These are phyloP conservation scores for Huntiella bhutanensis DNA, from an alignment of 2,329 filamentous ascomycete genomes.

Conservation along the genomic window DNA sequence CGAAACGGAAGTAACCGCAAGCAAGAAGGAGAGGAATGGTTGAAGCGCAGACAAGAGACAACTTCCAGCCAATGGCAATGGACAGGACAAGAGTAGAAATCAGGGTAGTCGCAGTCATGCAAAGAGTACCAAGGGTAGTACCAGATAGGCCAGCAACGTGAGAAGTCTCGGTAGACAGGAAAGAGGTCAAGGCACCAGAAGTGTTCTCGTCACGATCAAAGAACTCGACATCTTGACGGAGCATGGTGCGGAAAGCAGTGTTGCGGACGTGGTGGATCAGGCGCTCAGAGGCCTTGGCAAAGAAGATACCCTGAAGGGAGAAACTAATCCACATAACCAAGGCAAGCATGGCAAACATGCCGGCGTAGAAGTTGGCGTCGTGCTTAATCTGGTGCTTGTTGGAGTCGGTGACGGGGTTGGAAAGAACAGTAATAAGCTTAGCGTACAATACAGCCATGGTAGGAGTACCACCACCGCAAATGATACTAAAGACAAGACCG, in stretches of 20 bases:
- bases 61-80: conserved; percentile 69
- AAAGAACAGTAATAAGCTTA: conserved; percentile 62
- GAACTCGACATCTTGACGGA: conserved; percentile 82
- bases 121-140: conserved; percentile 66
- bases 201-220: conserved; percentile 85
- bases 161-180: conserved; percentile 76
- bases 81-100: conserved; percentile 51
- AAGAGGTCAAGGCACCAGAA: conserved; percentile 70
- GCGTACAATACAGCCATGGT: conserved; percentile 62
- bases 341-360: conserved; percentile 77
- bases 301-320: conserved; percentile 47
- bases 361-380: conserved; percentile 67
- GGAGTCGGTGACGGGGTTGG: conserved; percentile 28
- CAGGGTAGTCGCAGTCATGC: conserved; percentile 65
- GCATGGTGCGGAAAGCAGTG: conserved; percentile 64
- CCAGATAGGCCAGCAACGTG: conserved; percentile 78
- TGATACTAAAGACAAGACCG: conserved; percentile 53
- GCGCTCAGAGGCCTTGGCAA: conserved; percentile 73
- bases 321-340: conserved; percentile 54
- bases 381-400: conserved; percentile 39
- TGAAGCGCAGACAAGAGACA: conserved; percentile 64
- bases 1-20: conserved; percentile 79
- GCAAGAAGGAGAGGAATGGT: conserved; percentile 59
- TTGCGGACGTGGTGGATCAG: conserved; percentile 71
- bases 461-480: conserved; percentile 68